These are phyloP conservation scores for Xylariaceae sp. DNA, from an alignment of 2,329 filamentous ascomycete species.

Conservation along the genomic window DNA sequence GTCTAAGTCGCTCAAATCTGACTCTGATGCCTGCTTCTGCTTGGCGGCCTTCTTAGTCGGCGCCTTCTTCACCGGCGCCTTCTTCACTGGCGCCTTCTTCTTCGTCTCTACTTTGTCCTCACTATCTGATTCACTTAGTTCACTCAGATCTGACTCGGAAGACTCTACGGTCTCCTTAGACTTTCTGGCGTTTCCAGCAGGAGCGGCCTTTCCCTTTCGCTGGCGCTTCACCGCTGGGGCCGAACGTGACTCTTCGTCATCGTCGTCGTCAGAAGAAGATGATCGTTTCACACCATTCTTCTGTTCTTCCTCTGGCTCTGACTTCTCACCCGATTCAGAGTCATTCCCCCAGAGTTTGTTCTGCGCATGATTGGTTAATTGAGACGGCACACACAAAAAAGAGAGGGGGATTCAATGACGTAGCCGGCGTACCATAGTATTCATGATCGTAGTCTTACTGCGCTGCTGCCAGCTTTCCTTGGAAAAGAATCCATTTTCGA, in stretches of 20 bases:
- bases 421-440: conserved; percentile 44
- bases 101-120: conserved; percentile 10
- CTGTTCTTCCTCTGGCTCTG: conserved; percentile 8
- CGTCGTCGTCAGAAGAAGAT: conserved; percentile 10
- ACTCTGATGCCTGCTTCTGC: conserved; percentile 22
- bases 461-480: conserved; percentile 49
- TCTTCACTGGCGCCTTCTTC: conserved; percentile 1
- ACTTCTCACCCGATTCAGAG: conserved; percentile 10
- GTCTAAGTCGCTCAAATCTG: conserved; percentile 20
- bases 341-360: conserved; percentile 19
- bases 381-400: neutral
- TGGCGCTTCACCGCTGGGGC: conserved; percentile 38
- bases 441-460: conserved; percentile 54
- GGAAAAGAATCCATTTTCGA: conserved; percentile 49
- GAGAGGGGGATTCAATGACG: neutral
- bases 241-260: conserved; percentile 33
- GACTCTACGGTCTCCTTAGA: conserved; percentile 29
- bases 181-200: conserved; percentile 27
- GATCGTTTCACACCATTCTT: conserved; percentile 32
- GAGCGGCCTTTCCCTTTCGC: conserved; percentile 33
- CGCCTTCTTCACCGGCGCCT: conserved; percentile 16
- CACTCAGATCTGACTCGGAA: conserved; percentile 30
- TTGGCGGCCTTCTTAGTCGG: conserved; percentile 14
- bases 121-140: conserved; percentile 26
- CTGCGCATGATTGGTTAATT: conserved; percentile 18